These are phyloP conservation scores for Nicotiana paniculata DNA, from an alignment of 257 asterid species.

Conservation along the genomic window DNA sequence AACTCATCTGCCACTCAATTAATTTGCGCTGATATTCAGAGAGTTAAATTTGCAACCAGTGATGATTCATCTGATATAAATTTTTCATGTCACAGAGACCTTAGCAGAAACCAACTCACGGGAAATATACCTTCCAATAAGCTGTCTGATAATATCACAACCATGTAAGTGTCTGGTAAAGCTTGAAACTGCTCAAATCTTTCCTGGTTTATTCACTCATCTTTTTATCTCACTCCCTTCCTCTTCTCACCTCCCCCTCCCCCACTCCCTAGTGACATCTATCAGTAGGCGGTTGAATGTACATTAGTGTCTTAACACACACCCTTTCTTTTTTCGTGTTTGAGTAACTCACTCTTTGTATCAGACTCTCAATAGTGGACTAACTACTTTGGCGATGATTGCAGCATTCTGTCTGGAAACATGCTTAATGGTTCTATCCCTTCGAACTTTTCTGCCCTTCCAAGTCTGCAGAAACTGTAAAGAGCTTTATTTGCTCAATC, in stretches of 20 bases:
- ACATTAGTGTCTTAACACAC: not conserved
- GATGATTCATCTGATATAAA: not conserved
- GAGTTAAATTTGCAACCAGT: not conserved
- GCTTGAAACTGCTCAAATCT: not conserved
- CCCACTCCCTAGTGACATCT: not conserved
- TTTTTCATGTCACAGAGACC: slow-evolving; percentile 35
- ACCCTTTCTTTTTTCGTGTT: not conserved
- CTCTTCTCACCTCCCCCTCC: not conserved
- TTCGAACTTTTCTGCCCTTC: slow-evolving; percentile 38
- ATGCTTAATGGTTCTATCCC: slow-evolving; percentile 51
- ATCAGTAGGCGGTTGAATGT: not conserved
- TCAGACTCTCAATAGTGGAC: not conserved
- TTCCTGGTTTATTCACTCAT: not conserved
- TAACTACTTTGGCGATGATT: not conserved
- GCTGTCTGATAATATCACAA: slow-evolving; percentile 32
- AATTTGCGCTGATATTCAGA: not conserved
- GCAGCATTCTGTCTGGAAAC: slow-evolving; percentile 41
- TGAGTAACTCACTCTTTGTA: not conserved
- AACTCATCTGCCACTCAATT: not conserved
- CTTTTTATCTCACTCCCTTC: not conserved
- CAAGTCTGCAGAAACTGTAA: slow-evolving; percentile 44
- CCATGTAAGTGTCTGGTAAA: slow-evolving; percentile 31
- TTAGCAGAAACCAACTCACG: slow-evolving; percentile 37
- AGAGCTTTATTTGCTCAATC: slow-evolving; percentile 7
- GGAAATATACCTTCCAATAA: slow-evolving; percentile 32